These are phyloP conservation scores for Danielozyma ontarioensis DNA, from an alignment of 805 yeast genomes.

Conservation along the genomic window DNA sequence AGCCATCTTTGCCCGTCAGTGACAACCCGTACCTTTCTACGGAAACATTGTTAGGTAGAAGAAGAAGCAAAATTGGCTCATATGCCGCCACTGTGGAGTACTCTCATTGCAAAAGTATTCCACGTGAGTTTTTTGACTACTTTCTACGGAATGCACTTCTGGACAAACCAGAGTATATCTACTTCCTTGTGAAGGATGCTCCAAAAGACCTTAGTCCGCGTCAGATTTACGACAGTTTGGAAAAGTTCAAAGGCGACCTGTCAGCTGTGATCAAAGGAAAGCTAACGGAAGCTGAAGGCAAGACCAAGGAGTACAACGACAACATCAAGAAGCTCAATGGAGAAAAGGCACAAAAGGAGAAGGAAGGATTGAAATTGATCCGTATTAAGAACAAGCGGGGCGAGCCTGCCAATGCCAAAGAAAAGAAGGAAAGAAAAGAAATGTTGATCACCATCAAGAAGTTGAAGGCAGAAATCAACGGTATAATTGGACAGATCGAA, in stretches of 20 bases:
- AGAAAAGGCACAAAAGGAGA: background rate
- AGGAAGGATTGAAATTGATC: background rate
- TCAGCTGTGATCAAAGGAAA: background rate
- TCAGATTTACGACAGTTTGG: background rate
- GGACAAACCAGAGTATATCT: background rate
- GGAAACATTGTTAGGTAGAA: background rate
- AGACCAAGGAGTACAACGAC: background rate
- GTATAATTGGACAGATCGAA: background rate
- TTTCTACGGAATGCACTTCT: background rate
- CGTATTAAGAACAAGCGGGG: background rate
- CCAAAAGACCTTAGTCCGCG: background rate
- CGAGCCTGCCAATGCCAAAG: background rate
- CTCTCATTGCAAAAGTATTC: background rate
- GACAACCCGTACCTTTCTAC: background rate
- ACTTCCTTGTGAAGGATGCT: background rate
- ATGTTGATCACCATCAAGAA: background rate
- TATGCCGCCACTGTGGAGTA: background rate
- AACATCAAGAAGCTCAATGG: background rate
- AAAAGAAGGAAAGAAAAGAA: background rate
- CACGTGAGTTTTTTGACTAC: background rate
- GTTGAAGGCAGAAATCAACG: background rate
- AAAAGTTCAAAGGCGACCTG: background rate
- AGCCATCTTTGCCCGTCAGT: too few species aligned
- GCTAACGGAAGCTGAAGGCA: background rate
- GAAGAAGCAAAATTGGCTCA: background rate